Conservation (phyloP, 495 filamentous ascomycete species). For the Tuber indicum region DNA sequence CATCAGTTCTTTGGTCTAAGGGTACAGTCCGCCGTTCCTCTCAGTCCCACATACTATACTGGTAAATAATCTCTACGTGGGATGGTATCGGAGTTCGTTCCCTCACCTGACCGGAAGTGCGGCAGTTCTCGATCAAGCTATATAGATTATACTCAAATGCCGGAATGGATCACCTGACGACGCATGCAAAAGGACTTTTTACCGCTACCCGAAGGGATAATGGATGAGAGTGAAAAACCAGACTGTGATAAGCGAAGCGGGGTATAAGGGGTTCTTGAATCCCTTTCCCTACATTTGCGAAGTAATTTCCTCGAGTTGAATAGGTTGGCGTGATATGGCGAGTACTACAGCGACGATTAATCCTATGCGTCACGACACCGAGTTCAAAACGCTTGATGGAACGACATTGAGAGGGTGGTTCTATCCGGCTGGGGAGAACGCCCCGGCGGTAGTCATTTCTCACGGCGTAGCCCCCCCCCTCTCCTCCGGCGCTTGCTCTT, state of each 20-base stretch:
- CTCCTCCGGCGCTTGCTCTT: background rate
- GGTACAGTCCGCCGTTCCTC: background rate
- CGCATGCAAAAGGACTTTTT: background rate
- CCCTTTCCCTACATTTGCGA: background rate
- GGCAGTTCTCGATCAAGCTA: background rate
- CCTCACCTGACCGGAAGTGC: background rate
- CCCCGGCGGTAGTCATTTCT: constrained; percentile 35
- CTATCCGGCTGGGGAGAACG: constrained; percentile 24
- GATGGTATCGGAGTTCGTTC: background rate
- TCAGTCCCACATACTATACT: background rate
- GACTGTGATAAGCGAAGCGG: background rate
- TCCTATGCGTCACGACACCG: constrained; percentile 19
- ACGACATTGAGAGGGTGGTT: constrained; percentile 41
- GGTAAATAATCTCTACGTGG: background rate
- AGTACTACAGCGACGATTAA: background rate
- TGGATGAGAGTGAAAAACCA: background rate
- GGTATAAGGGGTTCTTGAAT: background rate
- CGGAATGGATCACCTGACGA: background rate
- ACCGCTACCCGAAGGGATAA: background rate
- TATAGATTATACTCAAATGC: background rate
- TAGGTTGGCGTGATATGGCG: background rate
- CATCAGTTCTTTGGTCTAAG: no score
- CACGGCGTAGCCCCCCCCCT: constrained; percentile 20
- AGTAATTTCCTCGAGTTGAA: background rate
- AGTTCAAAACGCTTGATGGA: constrained; percentile 41